These are phyloP conservation scores for Eutrema yunnanense DNA, from an alignment of 345 rosid genomes.

Conservation along the genomic window DNA sequence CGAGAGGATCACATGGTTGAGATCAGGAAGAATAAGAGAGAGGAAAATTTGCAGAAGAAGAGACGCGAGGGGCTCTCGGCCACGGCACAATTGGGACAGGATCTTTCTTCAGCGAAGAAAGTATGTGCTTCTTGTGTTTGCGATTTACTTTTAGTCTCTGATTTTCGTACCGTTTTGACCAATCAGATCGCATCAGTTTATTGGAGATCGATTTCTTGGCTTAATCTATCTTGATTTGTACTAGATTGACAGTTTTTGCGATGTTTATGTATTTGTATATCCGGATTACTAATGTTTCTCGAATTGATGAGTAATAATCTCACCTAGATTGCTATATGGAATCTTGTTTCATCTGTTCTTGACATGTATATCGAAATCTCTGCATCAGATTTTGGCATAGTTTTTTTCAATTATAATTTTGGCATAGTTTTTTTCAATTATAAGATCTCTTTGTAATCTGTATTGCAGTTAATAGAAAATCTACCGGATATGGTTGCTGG, in stretches of 20 bases:
- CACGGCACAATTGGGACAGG: constrained; percentile 17
- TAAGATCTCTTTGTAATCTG: too few relatives aligned
- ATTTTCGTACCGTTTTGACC: background rate
- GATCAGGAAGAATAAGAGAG: constrained; percentile 77
- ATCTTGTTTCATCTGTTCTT: background rate
- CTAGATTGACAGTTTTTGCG: background rate
- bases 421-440: too few relatives aligned
- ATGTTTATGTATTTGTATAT: background rate
- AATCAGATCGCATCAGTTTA: background rate
- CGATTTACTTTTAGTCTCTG: background rate
- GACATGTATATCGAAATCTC: background rate
- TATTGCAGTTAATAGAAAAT: constrained; percentile 47
- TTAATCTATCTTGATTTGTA: background rate
- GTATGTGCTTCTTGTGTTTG: constrained; percentile 24
- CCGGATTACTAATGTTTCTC: background rate
- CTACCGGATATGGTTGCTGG: constrained; percentile 56
- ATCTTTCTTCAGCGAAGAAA: constrained; percentile 45
- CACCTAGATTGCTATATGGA: background rate
- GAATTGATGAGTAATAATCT: background rate
- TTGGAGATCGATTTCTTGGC: background rate
- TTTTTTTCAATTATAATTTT: too few relatives aligned
- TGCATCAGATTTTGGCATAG: background rate
- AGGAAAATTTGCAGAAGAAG: constrained; percentile 73
- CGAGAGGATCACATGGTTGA: constrained; percentile 84
- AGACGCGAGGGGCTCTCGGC: constrained; percentile 53